Percentiles rank a stretch among this genome's conserved stretches.
Conservation (phyloP, 768 basidiomycete species). For the Phanerochaete carnosa region DNA sequence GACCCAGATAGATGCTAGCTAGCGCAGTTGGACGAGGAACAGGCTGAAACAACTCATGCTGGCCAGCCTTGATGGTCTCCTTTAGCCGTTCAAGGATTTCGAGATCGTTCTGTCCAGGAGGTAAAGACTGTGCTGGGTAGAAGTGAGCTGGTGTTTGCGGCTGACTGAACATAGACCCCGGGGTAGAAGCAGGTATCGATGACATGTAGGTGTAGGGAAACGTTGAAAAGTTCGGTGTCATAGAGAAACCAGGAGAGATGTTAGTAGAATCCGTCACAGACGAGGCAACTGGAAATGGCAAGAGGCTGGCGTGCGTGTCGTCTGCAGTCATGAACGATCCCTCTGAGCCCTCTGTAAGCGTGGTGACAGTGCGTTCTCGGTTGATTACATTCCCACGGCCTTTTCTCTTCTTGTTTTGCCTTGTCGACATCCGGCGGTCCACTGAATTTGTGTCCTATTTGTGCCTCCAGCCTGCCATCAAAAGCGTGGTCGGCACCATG, state of each 20-base stretch:
- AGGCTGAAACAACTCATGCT: conserved; percentile 70
- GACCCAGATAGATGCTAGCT: conserved; percentile 61
- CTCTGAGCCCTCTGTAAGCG: conserved; percentile 58
- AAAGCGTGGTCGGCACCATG: not conserved
- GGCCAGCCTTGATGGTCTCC: conserved; percentile 62
- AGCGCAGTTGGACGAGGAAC: conserved; percentile 63
- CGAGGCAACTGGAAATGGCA: conserved; percentile 37
- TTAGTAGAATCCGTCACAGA: conserved; percentile 27
- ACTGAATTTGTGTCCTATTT: conserved; percentile 12
- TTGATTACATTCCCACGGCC: conserved; percentile 48
- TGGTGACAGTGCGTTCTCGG: conserved; percentile 68
- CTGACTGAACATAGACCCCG: conserved; percentile 26
- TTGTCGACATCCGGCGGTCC: conserved; percentile 45
- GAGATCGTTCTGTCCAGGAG: conserved; percentile 62
- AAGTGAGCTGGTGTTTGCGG: conserved; percentile 16
- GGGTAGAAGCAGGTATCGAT: conserved; percentile 25
- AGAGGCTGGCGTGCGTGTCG: conserved; percentile 32
- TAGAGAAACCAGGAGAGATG: conserved; percentile 30
- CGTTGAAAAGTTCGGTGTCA: conserved; percentile 29
- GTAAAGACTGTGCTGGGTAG: conserved; percentile 24
- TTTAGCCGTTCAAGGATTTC: conserved; percentile 77
- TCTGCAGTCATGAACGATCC: conserved; percentile 48
- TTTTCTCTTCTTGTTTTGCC: conserved; percentile 64
- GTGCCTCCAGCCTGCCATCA: conserved; percentile 6
- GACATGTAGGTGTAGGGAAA: conserved; percentile 35